Evolutionary conservation across 306 rosid genomes (phyloP).

Genomic region (Fagus sylvatica): DNA sequence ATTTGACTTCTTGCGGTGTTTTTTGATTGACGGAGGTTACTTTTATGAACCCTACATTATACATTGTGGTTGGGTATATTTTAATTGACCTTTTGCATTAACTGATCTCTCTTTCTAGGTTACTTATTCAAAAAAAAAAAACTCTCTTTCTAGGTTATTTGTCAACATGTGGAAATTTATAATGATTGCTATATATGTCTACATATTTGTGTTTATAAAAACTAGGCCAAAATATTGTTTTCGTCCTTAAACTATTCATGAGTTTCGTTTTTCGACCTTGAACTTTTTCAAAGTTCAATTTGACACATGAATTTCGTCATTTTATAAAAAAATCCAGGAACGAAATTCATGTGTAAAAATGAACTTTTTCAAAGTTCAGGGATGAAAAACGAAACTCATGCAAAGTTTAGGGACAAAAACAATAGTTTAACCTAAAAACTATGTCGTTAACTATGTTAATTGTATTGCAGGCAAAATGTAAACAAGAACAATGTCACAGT

Average conservation of each 20-base stretch:
- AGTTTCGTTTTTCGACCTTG: no score
- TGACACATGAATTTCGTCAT: no score
- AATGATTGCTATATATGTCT: conserved; percentile 2
- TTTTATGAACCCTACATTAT: neutral
- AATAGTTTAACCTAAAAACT: neutral
- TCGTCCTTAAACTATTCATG: no score
- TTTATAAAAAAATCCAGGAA: no score
- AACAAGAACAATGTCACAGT: conserved; percentile 62
- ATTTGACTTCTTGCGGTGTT: neutral
- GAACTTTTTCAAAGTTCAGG: no score
- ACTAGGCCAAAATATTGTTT: no score
- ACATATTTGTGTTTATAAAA: conserved; percentile 8
- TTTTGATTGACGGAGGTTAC: neutral
- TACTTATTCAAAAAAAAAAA: neutral
- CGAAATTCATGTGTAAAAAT: no score
- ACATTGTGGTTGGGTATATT: neutral
- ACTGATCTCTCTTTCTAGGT: neutral
- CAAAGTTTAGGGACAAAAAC: no score
- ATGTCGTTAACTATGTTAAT: conserved; percentile 29
- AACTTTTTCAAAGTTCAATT: no score
- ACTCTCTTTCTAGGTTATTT: neutral
- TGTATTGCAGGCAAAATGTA: conserved; percentile 64
- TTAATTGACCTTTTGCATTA: neutral
- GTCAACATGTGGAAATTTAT: neutral
- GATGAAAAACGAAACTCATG: no score